Base-by-base conservation (phyloP, 352 stramenopile species). In the Phytopythium chamaehyphon region DNA sequence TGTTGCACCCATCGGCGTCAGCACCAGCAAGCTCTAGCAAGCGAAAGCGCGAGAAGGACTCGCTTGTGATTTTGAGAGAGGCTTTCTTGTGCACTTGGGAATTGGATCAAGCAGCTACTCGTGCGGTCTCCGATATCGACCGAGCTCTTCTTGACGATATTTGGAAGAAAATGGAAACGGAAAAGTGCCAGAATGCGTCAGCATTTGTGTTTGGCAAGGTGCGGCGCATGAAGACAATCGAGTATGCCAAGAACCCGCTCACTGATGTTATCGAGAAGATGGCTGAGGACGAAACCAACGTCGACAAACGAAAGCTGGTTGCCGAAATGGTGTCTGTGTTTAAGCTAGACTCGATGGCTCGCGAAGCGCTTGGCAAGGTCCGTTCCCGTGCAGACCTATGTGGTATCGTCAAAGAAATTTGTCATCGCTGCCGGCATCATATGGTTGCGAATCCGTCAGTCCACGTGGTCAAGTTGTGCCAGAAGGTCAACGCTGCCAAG, bases 81-180 rank as follows among this genome's bases (percentile, higher is more conserved):
- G 81, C 83, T 26, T 91, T 94, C 55, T 43, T 91, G 50, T 91
- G 83, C 46, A 92, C 83, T 21, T 94, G 81, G 81, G 79, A 94
- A 33, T 69, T 94, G 19, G 83, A 92, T 49, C 59, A 69, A 8
- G 75, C 77, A 10, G 83, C 83, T 22, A 61, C 65, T 31, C 67
- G 76, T 26, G 80, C 83, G 3, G 83, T 94, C 14, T 87, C 72
- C 44, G 77, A 91, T 48, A 74, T 90, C n/a, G 77, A 92, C 44
- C 62, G 51, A 2, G 69, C 66, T 10, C 72, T 92, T 40, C 64
- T 94, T 53, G 81, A 94, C 59, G 81, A 94, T 42, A 88, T 91
- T 54, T 94, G 77, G 77, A 86, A 73, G 59, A 89, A 89, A 58
- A 86, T 89, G 68, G 77, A 89, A 48, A 79, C 62, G 24, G 69